Conservation (phyloP, 805 yeast genomes). For the Candida bentonensis region DNA sequence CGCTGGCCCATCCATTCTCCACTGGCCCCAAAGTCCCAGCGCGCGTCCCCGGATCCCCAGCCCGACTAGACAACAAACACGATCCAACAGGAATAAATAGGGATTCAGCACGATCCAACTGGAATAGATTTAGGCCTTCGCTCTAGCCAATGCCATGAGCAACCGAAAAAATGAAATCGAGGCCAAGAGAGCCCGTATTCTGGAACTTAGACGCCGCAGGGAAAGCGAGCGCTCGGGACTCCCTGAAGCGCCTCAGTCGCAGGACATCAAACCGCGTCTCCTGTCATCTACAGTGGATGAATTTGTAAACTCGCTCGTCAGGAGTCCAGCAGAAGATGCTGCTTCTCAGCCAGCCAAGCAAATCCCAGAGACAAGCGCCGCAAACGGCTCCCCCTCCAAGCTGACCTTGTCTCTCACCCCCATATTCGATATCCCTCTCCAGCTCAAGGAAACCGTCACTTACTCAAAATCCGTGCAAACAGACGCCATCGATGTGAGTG, state of each 20-base stretch:
- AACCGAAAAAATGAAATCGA: conserved; percentile 33
- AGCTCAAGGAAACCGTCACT: background rate
- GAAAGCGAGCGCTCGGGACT: conserved; percentile 11
- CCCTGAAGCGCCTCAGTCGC: conserved; percentile 5
- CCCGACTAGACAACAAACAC: too few relatives aligned
- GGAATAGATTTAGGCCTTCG: background rate
- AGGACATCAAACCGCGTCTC: background rate
- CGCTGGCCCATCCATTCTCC: too few relatives aligned
- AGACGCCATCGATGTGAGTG: background rate
- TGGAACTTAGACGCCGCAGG: conserved; percentile 36
- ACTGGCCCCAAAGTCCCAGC: too few relatives aligned
- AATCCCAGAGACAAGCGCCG: background rate
- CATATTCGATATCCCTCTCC: background rate
- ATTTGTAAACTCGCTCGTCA: conserved; percentile 15
- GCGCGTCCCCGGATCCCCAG: too few relatives aligned
- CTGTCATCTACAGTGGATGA: conserved; percentile 13
- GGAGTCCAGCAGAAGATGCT: conserved; percentile 4
- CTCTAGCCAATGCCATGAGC: conserved; percentile 6
- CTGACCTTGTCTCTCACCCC: background rate
- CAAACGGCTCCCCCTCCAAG: background rate
- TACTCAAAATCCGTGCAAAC: background rate
- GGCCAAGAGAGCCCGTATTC: conserved; percentile 35
- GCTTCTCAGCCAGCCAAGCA: background rate
- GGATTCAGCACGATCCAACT: too few relatives aligned
- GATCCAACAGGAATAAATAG: too few relatives aligned